A percentile compares a stretch with the other conserved stretches of the same genome.
Conservation (phyloP, 768 basidiomycete genomes). For the Ephemerocybe angulata region DNA sequence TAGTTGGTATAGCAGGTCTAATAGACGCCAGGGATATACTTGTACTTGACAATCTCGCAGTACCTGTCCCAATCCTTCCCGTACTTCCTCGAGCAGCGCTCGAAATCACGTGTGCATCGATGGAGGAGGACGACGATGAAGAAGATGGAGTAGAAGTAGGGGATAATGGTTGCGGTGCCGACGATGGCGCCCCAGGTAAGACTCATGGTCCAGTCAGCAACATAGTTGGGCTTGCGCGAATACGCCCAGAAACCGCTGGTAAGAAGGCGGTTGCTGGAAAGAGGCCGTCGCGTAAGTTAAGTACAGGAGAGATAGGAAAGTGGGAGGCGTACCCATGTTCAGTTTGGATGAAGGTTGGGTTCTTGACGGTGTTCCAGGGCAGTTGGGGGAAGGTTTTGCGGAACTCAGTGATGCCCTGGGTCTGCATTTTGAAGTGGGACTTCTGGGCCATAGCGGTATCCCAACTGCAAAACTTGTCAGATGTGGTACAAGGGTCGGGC, state of each 20-base stretch:
- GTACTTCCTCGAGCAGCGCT: constrained; percentile 88
- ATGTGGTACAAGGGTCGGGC: background rate
- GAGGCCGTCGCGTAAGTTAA: too few relatives aligned
- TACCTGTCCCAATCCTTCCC: constrained; percentile 94
- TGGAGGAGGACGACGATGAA: constrained; percentile 92
- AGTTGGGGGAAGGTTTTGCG: constrained; percentile 94
- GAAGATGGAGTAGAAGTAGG: constrained; percentile 96
- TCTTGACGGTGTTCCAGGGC: constrained; percentile 74
- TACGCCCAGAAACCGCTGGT: constrained; percentile 93
- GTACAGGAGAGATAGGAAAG: background rate
- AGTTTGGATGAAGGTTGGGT: constrained; percentile 91
- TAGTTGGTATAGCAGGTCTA: too few relatives aligned
- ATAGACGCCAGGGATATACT: constrained; percentile 86
- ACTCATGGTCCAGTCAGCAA: constrained; percentile 87
- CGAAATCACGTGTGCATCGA: constrained; percentile 91
- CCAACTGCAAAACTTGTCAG: constrained; percentile 51
- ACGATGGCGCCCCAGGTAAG: constrained; percentile 82
- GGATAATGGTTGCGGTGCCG: constrained; percentile 75
- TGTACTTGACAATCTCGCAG: constrained; percentile 83
- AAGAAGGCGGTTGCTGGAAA: constrained; percentile 75
- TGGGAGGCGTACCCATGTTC: constrained; percentile 72
- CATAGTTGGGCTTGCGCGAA: constrained; percentile 95
- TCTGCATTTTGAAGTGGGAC: constrained; percentile 96
- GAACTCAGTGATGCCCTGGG: constrained; percentile 79
- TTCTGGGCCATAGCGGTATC: constrained; percentile 96